These are phyloP conservation scores for Tolypocladium cylindrosporum DNA, from an alignment of 2,329 filamentous ascomycete genomes.

Conservation along the genomic window DNA sequence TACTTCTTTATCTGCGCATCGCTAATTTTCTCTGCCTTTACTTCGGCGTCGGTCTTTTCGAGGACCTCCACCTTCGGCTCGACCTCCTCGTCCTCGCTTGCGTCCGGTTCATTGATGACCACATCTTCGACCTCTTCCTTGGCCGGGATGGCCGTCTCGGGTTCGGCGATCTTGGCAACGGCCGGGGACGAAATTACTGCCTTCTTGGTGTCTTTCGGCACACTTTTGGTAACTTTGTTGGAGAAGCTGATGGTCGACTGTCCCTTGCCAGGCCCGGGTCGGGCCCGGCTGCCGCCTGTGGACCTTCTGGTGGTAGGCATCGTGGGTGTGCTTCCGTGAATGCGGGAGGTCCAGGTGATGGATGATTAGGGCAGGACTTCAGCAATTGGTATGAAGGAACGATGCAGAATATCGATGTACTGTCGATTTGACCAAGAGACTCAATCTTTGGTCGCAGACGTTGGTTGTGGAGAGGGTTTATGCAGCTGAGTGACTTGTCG, in stretches of 20 bases:
- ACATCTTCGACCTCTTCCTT: constrained; percentile 11
- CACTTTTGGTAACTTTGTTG: constrained; percentile 44
- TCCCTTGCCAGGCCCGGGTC: constrained; percentile 27
- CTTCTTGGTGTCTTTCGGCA: constrained; percentile 37
- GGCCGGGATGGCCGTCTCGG: constrained; percentile 10
- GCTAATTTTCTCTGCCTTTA: constrained; percentile 53
- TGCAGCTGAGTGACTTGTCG: not conserved
- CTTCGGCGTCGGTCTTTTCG: constrained; percentile 40
- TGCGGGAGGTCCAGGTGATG: not conserved
- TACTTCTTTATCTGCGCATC: constrained; percentile 65
- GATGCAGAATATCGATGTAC: not conserved
- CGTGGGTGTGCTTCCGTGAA: constrained; percentile 6
- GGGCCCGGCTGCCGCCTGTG: constrained; percentile 25
- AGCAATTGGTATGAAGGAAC: not conserved
- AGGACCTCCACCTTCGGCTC: constrained; percentile 18
- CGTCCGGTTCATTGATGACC: constrained; percentile 12
- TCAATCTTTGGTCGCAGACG: not conserved
- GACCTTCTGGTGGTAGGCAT: constrained; percentile 43
- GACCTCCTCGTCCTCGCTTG: constrained; percentile 12
- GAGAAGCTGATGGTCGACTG: constrained; percentile 51
- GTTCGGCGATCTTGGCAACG: constrained; percentile 22
- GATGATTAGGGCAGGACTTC: no score
- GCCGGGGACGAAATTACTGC: constrained; percentile 24
- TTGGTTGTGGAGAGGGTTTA: not conserved
- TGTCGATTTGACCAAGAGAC: not conserved